These are phyloP conservation scores for Cetraspora pellucida DNA, from an alignment of 192 early-diverging fungal genomes.

Conservation along the genomic window DNA sequence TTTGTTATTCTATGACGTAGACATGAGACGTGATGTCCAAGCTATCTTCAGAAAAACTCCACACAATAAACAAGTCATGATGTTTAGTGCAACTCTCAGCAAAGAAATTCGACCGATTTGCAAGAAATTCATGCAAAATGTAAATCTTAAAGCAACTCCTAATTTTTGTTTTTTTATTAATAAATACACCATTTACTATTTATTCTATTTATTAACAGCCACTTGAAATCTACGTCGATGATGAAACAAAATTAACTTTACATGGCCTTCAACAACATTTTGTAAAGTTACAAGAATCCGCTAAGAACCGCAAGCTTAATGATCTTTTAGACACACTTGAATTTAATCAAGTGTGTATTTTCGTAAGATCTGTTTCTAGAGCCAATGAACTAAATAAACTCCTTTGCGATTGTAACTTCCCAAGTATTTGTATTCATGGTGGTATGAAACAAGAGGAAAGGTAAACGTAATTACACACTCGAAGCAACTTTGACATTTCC, in stretches of 20 bases:
- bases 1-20: constrained; percentile 45
- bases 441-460: constrained; percentile 90
- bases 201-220: constrained; percentile 56
- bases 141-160: constrained; percentile 40
- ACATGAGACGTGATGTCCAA: constrained; percentile 97
- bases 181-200: background rate
- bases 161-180: constrained; percentile 30
- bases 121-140: constrained; percentile 98
- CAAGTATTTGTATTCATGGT: constrained; percentile 91
- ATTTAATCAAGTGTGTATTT: constrained; percentile 98
- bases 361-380: constrained; percentile 88
- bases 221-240: constrained; percentile 96
- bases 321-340: constrained; percentile 91
- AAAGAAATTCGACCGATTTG: constrained; percentile 91
- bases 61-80: constrained; percentile 98
- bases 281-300: constrained; percentile 77
- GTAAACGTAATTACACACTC: constrained; percentile 36
- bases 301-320: constrained; percentile 94
- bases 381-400: constrained; percentile 88
- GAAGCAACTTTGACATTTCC: background rate
- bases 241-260: constrained; percentile 96
- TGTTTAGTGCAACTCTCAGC: constrained; percentile 95
- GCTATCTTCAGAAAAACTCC: constrained; percentile 94
- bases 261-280: constrained; percentile 98
- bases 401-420: constrained; percentile 88